Base-by-base conservation (phyloP, 495 filamentous ascomycete genomes). In the Astrothelium macrocarpum region DNA sequence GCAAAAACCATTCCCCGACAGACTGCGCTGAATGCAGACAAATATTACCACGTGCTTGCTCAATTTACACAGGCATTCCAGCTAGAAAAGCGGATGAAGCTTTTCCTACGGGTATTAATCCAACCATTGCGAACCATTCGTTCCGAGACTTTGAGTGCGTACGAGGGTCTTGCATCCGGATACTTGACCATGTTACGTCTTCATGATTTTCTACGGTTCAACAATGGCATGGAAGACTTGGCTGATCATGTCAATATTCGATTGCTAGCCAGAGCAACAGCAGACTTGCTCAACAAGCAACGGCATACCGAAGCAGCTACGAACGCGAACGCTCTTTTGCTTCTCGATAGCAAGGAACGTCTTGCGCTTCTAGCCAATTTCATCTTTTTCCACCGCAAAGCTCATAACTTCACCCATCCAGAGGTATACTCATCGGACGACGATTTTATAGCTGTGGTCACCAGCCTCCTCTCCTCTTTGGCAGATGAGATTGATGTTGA, bases 351-450 rank as follows among this genome's bases (percentile, higher is more conserved):
- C 11, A 69, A 76, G 60, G 68, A 69, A 56, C 79, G 80, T 18
- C 75, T 91, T 25, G 95, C 91, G 87, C 78, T 98, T 25, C 75
- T 96, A 59, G 81, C 87, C 25, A 88, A 95, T 70, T 84, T 91
- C 64, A 87, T 97, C 59, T 89, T 82, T 67, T 83, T 96, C 53
- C 84, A 88, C 66, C 80, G 82, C 18, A 71, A 77, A 67, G 75
- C 77, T 39, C 69, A 81, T 59, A 77, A 79, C 29, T 70, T 72
- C 76, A 61, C 65, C 72, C 78, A 64, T 7, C 60, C 70, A 29
- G 66, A 70, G 45, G 70, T 68, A 14, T 74, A 74, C 61, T 68
- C 76, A 14, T 74, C 81, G 16, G 68, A 86, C 65, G 78, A 84
- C 36, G 81, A 80, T 53, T 89, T 87, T 70, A 77, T 90, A 26